phyloP scores from a whole-genome alignment of 2,329 filamentous ascomycete genomes.

The Trichoderma aggressivum region DNA sequence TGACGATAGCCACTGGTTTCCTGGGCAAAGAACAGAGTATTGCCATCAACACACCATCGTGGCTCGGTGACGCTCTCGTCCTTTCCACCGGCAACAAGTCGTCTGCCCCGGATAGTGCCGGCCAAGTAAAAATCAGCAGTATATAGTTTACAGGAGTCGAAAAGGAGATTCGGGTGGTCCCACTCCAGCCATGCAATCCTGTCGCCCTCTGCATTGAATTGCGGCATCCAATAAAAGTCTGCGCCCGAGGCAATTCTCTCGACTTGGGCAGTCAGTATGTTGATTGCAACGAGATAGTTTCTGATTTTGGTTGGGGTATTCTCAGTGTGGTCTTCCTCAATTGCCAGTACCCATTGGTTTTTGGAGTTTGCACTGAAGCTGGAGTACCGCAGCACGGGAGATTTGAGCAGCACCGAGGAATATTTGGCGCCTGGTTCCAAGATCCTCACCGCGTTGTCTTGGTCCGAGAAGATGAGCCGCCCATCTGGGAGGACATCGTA shows the following conservation, averaged over 20 bases:
- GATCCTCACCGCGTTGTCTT: conserved; percentile 41
- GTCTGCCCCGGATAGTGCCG: conserved; percentile 31
- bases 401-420: conserved; percentile 32
- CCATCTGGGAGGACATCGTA: conserved; percentile 39
- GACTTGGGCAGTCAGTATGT: conserved; percentile 40
- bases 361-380: conserved; percentile 43
- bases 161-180: conserved; percentile 53
- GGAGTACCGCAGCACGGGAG: conserved; percentile 40
- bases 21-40: conserved; percentile 43
- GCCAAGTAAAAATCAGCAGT: conserved; percentile 40
- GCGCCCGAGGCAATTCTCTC: conserved; percentile 40
- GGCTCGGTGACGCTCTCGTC: conserved; percentile 47
- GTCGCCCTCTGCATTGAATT: conserved; percentile 45
- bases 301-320: conserved; percentile 33
- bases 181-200: conserved; percentile 53
- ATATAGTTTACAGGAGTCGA: conserved; percentile 45
- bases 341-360: conserved; percentile 44
- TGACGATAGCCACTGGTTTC: conserved; percentile 47
- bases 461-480: conserved; percentile 46
- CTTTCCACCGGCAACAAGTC: conserved; percentile 40
- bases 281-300: conserved; percentile 40
- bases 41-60: conserved; percentile 47
- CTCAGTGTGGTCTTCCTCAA: conserved; percentile 49
- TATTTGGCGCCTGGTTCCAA: conserved; percentile 38
- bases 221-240: conserved; percentile 52